Evolutionary conservation across 345 rosid genomes (phyloP).

Genomic region (Salix koriyanagi): DNA sequence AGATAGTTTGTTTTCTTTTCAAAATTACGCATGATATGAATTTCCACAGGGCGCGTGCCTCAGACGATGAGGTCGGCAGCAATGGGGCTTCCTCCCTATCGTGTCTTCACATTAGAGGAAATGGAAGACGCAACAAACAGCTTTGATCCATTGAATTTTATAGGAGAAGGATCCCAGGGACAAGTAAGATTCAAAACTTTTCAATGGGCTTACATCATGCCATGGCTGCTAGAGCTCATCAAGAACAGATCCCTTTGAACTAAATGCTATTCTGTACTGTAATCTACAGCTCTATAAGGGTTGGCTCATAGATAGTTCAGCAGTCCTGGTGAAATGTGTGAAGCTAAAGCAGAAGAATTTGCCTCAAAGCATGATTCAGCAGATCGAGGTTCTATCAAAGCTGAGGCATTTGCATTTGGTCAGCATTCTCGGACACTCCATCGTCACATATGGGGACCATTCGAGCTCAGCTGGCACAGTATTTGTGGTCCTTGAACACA

Average conservation of each 20-base stretch:
- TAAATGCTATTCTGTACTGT: background rate
- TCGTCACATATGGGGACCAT: slow-evolving; percentile 67
- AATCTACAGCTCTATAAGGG: slow-evolving; percentile 65
- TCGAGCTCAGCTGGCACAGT: slow-evolving; percentile 46
- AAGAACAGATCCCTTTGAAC: background rate
- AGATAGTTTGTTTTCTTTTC: background rate
- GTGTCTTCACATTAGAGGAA: slow-evolving; percentile 66
- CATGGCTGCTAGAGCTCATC: background rate
- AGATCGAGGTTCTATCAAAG: slow-evolving; percentile 76
- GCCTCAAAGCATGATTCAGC: slow-evolving; percentile 59
- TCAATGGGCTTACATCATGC: background rate
- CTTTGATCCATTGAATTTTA: slow-evolving; percentile 59
- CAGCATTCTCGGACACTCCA: slow-evolving; percentile 81
- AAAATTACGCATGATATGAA: background rate
- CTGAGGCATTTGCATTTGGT: slow-evolving; percentile 80
- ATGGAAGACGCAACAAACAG: slow-evolving; percentile 78
- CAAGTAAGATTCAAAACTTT: slow-evolving; percentile 33
- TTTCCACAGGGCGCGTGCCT: slow-evolving; percentile 67
- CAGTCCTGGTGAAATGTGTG: slow-evolving; percentile 58
- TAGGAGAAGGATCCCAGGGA: slow-evolving; percentile 53
- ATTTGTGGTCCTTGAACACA: slow-evolving; percentile 65
- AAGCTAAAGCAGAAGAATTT: slow-evolving; percentile 65
- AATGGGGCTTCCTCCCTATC: slow-evolving; percentile 75
- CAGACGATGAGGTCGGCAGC: slow-evolving; percentile 79
- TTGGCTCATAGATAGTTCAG: slow-evolving; percentile 55